phyloP scores from a whole-genome alignment of 2,329 filamentous ascomycete genomes.

The Teratosphaeria viscida region DNA sequence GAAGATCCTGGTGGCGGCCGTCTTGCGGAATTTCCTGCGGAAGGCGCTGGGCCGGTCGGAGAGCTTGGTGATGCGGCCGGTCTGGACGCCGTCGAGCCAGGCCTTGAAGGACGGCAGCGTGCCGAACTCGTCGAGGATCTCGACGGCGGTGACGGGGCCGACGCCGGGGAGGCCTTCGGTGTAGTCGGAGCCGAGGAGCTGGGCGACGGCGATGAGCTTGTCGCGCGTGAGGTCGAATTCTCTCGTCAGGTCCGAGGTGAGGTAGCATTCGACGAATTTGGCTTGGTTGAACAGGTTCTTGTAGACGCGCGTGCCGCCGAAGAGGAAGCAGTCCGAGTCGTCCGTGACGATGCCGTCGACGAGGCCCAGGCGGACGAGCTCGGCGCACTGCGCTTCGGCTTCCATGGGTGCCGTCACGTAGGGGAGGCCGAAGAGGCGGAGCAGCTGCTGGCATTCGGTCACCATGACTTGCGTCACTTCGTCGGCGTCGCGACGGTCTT shows the following conservation, averaged over 20 bases:
- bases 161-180: conserved; percentile 85
- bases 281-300: conserved; percentile 99
- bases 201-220: conserved; percentile 80
- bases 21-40: conserved; percentile 72
- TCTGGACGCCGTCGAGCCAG: conserved; percentile 79
- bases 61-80: conserved; percentile 49
- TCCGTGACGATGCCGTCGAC: conserved; percentile 98
- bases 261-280: conserved; percentile 95
- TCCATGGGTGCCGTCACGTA: conserved; percentile 99
- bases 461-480: conserved; percentile 97
- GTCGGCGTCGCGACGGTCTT: conserved; percentile 88
- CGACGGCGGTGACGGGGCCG: conserved; percentile 86
- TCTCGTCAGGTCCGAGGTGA: conserved; percentile 70
- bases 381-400: conserved; percentile 93
- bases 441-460: conserved; percentile 81
- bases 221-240: conserved; percentile 81
- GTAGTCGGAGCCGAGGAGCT: conserved; percentile 88
- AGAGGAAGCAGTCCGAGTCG: conserved; percentile 92
- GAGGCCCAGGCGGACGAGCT: conserved; percentile 72
- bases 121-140: conserved; percentile 85
- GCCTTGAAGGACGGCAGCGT: conserved; percentile 65
- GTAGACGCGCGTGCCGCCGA: conserved; percentile 91
- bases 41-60: conserved; percentile 51
- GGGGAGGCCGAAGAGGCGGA: conserved; percentile 82
- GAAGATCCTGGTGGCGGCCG: conserved; percentile 73